Conservation (phyloP, 208 protist species). For the Leishmania turanica region DNA sequence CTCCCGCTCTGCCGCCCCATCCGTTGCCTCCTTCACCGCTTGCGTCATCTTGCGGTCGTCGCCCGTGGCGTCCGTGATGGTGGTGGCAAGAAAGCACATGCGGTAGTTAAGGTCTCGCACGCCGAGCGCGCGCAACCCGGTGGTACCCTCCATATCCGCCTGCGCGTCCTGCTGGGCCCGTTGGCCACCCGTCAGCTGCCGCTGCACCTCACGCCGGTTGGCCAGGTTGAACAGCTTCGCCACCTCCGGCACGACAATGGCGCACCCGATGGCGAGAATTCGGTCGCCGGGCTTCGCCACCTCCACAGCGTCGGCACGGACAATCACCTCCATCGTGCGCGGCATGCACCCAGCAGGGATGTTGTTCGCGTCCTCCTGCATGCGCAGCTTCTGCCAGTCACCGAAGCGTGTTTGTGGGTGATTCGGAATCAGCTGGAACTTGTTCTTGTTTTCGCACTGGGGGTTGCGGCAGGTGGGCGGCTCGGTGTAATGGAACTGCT, state of each 20-base stretch:
- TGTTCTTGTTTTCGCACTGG: constrained; percentile 91
- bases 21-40: constrained; percentile 69
- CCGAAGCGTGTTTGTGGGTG: constrained; percentile 92
- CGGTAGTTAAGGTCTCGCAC: constrained; percentile 98
- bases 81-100: constrained; percentile 97
- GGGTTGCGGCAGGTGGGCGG: constrained; percentile 90
- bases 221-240: constrained; percentile 87
- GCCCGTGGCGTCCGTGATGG: constrained; percentile 85
- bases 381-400: constrained; percentile 99
- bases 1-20: constrained; percentile 37
- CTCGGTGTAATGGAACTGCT: constrained; percentile 99
- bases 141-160: constrained; percentile 92
- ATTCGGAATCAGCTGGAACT: constrained; percentile 89
- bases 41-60: constrained; percentile 90
- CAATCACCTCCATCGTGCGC: constrained; percentile 97
- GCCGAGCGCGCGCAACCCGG: constrained; percentile 97
- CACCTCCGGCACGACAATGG: constrained; percentile 99
- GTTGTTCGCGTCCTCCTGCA: constrained; percentile 97
- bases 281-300: constrained; percentile 99
- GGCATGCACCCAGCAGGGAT: constrained; percentile 97
- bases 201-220: constrained; percentile 87
- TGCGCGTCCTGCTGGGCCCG: constrained; percentile 83
- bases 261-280: constrained; percentile 93
- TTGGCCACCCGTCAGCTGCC: constrained; percentile 79
- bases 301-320: constrained; percentile 98